phyloP scores from a whole-genome alignment of 495 filamentous ascomycete genomes.

The Xylaria flabelliformis region DNA sequence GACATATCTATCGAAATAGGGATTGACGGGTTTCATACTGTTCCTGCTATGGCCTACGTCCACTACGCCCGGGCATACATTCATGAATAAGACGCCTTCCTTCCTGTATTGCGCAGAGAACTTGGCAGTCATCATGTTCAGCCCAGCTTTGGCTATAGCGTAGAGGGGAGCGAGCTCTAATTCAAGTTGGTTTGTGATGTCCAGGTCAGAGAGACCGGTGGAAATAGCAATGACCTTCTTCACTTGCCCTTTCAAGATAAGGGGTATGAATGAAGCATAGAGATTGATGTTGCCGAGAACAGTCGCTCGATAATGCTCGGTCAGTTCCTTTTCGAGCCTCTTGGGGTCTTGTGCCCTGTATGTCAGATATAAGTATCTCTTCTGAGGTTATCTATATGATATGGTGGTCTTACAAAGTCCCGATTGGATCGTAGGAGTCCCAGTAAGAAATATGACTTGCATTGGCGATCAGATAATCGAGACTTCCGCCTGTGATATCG shows the following conservation, averaged over 20 bases:
- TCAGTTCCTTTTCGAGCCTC: neutral
- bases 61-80: conserved; percentile 31
- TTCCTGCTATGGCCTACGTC: conserved; percentile 36
- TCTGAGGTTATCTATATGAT: neutral
- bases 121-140: conserved; percentile 51
- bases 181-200: conserved; percentile 34
- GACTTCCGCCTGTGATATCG: conserved; percentile 46
- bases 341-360: neutral
- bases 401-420: conserved; percentile 32
- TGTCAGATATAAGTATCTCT: neutral
- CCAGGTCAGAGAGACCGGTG: conserved; percentile 51
- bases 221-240: conserved; percentile 66
- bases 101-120: conserved; percentile 56
- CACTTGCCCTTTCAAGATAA: conserved; percentile 52
- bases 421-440: conserved; percentile 28
- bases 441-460: conserved; percentile 40
- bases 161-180: conserved; percentile 33
- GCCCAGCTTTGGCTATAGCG: conserved; percentile 41
- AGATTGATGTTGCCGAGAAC: conserved; percentile 53
- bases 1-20: too few species aligned
- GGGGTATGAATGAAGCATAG: conserved; percentile 59
- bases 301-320: neutral
- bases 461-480: conserved; percentile 64
- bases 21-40: neutral
- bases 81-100: conserved; percentile 56